phyloP scores from a whole-genome alignment of 345 rosid species.

The Populus simonii region DNA sequence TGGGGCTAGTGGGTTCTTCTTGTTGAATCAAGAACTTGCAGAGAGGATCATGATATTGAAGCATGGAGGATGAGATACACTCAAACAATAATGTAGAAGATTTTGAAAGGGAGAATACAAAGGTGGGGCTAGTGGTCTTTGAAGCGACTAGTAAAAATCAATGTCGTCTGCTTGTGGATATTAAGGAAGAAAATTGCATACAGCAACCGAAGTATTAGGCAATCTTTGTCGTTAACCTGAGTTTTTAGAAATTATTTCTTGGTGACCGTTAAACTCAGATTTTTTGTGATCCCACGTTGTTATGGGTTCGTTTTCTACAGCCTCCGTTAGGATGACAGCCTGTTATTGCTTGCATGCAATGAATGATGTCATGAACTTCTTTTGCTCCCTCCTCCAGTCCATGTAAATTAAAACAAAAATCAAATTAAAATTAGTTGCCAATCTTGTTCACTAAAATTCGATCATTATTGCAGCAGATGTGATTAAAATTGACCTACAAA shows the following conservation, averaged over 20 bases:
- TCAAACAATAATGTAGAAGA: not conserved
- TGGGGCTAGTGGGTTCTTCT: constrained; percentile 4
- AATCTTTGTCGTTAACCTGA: constrained; percentile 18
- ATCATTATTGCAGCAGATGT: not conserved
- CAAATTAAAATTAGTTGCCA: not conserved
- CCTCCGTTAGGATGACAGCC: not conserved
- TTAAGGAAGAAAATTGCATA: constrained; percentile 22
- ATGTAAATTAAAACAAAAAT: not conserved
- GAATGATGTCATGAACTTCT: not conserved
- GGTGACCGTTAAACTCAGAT: constrained; percentile 6
- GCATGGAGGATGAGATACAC: not conserved
- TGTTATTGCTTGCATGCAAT: not conserved
- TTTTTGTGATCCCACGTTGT: constrained; percentile 5
- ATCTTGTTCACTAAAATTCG: not conserved
- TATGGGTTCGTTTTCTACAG: not conserved
- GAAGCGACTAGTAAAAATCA: constrained; percentile 32
- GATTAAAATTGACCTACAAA: not conserved
- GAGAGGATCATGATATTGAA: too few relatives aligned
- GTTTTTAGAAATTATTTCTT: constrained; percentile 2
- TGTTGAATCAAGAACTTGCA: not conserved
- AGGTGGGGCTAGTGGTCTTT: constrained; percentile 17
- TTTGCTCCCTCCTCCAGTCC: not conserved
- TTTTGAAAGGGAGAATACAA: constrained; percentile 19
- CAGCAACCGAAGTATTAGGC: not conserved
- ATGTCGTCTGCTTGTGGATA: constrained; percentile 9